Evolutionary conservation across 2,329 filamentous ascomycete genomes (phyloP).

Genomic region (Trichophyton rubrum): DNA sequence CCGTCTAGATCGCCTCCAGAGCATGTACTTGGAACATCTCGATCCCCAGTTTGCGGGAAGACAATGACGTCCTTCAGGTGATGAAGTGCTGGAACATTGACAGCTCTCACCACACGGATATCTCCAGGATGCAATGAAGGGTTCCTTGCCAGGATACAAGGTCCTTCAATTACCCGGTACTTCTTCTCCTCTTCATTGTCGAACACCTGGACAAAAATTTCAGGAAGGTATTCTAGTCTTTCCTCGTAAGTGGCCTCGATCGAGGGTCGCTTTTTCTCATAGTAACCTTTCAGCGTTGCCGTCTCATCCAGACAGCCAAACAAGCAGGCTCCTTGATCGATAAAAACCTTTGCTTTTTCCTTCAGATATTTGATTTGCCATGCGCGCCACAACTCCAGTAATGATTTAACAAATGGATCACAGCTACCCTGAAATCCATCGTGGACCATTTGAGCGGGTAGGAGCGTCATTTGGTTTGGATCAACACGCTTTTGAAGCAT

Average conservation of each 20-base stretch:
- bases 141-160: constrained; percentile 79
- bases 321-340: constrained; percentile 75
- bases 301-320: constrained; percentile 86
- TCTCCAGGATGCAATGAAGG: constrained; percentile 91
- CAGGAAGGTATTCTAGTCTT: constrained; percentile 49
- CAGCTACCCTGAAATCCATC: constrained; percentile 61
- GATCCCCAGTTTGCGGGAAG: constrained; percentile 69
- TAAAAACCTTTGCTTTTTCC: constrained; percentile 74
- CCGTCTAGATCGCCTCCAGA: constrained; percentile 93
- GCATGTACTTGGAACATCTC: constrained; percentile 83
- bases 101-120: constrained; percentile 72
- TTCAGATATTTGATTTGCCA: constrained; percentile 86
- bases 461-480: constrained; percentile 66
- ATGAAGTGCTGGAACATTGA: constrained; percentile 58
- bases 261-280: constrained; percentile 32
- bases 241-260: constrained; percentile 26
- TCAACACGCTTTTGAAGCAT: constrained; percentile 68
- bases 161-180: constrained; percentile 56
- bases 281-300: constrained; percentile 58
- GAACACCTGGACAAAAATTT: constrained; percentile 80
- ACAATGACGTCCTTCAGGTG: constrained; percentile 80
- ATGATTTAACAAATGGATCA: constrained; percentile 72
- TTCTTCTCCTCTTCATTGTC: constrained; percentile 40
- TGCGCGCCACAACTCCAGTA: constrained; percentile 72
- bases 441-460: constrained; percentile 61